Evolutionary conservation across 371 early-diverging fungal species (phyloP), one percentile per base, ranked within the genome.

Genomic region (Funneliformis caledonium): DNA sequence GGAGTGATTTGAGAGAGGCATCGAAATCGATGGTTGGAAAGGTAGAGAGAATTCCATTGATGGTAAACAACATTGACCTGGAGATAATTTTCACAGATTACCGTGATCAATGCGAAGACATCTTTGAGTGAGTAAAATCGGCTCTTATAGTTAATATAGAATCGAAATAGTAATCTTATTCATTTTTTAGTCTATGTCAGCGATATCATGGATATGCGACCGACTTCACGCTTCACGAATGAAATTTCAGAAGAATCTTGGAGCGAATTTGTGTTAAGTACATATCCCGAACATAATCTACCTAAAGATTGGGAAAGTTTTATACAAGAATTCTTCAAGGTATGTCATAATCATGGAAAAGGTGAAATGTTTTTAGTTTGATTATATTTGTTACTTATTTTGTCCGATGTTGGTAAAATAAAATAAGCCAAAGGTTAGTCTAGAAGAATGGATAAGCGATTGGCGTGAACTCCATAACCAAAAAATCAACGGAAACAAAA

Each of bases 281-380:
- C 65, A 77, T 77, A 77, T 65, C 77, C 77, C 0, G 12, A 77
- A 26, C 31, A 77, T 47, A 64, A 77, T 47, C 22, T 77, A 77
- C 26, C 77, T 64, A 22, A 77, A 22, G 77, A 43, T 14, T 77
- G 77, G 74, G 50, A 64, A 45, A 47, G 14, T 3, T 77, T 77
- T 10, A 64, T 77, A 77, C 65, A 77, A 64, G 77, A 77, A 64
- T 64, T 77, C 33, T 77, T 77, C 65, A 48, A 77, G 65, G 77
- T 77, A 77, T 77, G 77, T 77, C 65, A 26, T 26, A 26, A 26
- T 26, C 26, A 26, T 26, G 26, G 26, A 26, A 26, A 26, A 26
- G 26, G 26, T 26, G 26, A 26, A 26, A 26, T 26, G 72, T 19
- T 70, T 70, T 43, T 70, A 26, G 9, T 70, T 70, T 70, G 47